phyloP scores from a whole-genome alignment of 805 yeast genomes.

The Lachancea nothofagi region DNA sequence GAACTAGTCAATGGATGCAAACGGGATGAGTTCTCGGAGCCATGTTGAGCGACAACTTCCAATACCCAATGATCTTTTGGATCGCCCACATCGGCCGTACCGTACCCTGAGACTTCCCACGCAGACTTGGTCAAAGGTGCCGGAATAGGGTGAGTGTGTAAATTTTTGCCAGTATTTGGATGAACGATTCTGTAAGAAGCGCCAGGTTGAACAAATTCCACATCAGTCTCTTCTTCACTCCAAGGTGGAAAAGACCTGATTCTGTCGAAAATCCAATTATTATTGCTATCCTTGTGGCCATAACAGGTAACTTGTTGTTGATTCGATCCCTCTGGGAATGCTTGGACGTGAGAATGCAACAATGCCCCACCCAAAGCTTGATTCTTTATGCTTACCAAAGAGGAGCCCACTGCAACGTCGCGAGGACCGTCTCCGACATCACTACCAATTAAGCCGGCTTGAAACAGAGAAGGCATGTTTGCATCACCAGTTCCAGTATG shows the following conservation, averaged over 20 bases:
- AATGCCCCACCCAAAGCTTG: conserved; percentile 74
- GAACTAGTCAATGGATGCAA: conserved; percentile 74
- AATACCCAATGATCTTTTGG: conserved; percentile 84
- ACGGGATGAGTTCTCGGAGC: conserved; percentile 44
- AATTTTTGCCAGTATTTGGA: conserved; percentile 59
- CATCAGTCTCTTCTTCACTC: conserved; percentile 27
- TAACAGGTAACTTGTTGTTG: conserved; percentile 96
- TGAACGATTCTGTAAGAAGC: conserved; percentile 70
- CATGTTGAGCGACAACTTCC: conserved; percentile 66
- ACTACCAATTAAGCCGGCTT: conserved; percentile 66
- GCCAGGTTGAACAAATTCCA: conserved; percentile 49
- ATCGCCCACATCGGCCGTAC: conserved; percentile 67
- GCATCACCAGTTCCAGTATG: conserved; percentile 81
- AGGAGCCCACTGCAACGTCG: conserved; percentile 60
- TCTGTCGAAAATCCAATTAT: conserved; percentile 70
- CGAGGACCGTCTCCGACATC: conserved; percentile 64
- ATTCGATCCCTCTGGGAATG: conserved; percentile 84
- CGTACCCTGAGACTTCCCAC: conserved; percentile 87
- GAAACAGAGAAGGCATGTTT: conserved; percentile 74
- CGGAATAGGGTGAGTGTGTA: conserved; percentile 76
- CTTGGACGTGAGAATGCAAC: conserved; percentile 81
- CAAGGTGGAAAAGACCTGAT: conserved; percentile 38
- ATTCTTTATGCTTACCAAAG: conserved; percentile 42
- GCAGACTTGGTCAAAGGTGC: conserved; percentile 65
- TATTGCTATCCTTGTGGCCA: conserved; percentile 82